Evolutionary conservation across 2,329 filamentous ascomycete genomes (phyloP).

Genomic region (Periconia macrospinosa): DNA sequence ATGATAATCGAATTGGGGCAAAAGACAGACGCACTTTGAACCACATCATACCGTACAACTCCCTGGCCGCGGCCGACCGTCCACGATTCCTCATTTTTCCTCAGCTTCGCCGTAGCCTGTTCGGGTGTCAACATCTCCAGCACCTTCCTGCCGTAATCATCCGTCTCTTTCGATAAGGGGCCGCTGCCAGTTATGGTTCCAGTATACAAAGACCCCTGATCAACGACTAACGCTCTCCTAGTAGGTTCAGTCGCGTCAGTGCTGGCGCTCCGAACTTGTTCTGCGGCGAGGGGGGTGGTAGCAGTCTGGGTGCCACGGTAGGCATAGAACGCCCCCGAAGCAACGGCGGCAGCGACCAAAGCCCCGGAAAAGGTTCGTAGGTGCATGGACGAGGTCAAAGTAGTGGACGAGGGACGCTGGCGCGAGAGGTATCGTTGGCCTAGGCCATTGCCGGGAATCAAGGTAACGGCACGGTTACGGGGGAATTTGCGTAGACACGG

Average conservation of each 20-base stretch:
- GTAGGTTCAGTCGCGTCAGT: constrained; percentile 53
- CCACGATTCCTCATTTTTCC: constrained; percentile 89
- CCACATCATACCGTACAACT: constrained; percentile 91
- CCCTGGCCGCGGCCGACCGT: constrained; percentile 85
- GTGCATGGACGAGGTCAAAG: constrained; percentile 74
- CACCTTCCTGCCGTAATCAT: constrained; percentile 80
- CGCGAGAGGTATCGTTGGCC: constrained; percentile 49
- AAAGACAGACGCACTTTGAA: constrained; percentile 59
- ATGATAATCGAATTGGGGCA: background rate
- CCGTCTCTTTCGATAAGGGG: constrained; percentile 84
- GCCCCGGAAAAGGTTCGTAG: constrained; percentile 68
- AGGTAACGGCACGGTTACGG: constrained; percentile 49
- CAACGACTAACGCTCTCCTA: constrained; percentile 76
- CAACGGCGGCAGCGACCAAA: constrained; percentile 67
- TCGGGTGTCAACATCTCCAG: constrained; percentile 96
- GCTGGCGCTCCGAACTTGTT: constrained; percentile 39
- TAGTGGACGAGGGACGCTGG: constrained; percentile 44
- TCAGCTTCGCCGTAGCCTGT: constrained; percentile 86
- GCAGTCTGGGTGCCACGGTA: constrained; percentile 54
- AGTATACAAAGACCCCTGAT: constrained; percentile 87
- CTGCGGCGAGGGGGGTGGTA: constrained; percentile 18
- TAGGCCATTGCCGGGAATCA: constrained; percentile 48
- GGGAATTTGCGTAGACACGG: constrained; percentile 63
- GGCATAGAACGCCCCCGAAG: constrained; percentile 76
- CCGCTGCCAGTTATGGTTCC: constrained; percentile 82